phyloP scores from a whole-genome alignment of 192 early-diverging fungal genomes.

The Radiomyces spectabilis region DNA sequence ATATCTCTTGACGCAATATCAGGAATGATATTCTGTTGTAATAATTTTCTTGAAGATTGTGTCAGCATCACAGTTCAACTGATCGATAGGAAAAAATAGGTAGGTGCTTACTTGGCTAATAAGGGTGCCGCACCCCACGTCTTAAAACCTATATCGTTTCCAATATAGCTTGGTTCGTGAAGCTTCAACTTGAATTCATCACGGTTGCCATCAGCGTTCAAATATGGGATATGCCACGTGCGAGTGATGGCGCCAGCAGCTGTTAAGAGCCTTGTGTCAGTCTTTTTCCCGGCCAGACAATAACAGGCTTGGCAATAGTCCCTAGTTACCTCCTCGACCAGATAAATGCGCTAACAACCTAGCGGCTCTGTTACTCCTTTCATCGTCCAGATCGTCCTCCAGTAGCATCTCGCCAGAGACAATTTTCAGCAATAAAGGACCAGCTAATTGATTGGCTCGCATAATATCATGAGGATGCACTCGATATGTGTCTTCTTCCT shows the following conservation, averaged over 20 bases:
- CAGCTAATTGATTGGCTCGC: not conserved
- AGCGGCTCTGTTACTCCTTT: slow-evolving; percentile 17
- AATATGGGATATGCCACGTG: slow-evolving; percentile 26
- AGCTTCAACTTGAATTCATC: slow-evolving; percentile 12
- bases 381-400: slow-evolving; percentile 6
- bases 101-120: slow-evolving; percentile 38
- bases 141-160: slow-evolving; percentile 47
- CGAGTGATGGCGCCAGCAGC: slow-evolving; percentile 28
- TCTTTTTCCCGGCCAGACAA: too few species aligned
- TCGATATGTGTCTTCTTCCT: not conserved
- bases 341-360: slow-evolving; percentile 25
- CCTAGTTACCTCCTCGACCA: slow-evolving; percentile 29
- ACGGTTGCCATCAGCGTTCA: slow-evolving; percentile 4
- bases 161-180: slow-evolving; percentile 44
- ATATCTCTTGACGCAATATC: slow-evolving; percentile 21
- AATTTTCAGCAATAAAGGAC: not conserved
- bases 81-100: not conserved
- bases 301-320: too few species aligned
- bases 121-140: slow-evolving; percentile 48
- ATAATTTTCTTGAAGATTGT: slow-evolving; percentile 19
- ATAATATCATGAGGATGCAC: not conserved
- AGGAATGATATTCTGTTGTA: slow-evolving; percentile 19
- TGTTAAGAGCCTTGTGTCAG: too few species aligned
- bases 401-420: slow-evolving; percentile 2
- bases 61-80: too few species aligned